Conservation (phyloP, 2,329 filamentous ascomycete genomes). For the Talaromyces sp. region DNA sequence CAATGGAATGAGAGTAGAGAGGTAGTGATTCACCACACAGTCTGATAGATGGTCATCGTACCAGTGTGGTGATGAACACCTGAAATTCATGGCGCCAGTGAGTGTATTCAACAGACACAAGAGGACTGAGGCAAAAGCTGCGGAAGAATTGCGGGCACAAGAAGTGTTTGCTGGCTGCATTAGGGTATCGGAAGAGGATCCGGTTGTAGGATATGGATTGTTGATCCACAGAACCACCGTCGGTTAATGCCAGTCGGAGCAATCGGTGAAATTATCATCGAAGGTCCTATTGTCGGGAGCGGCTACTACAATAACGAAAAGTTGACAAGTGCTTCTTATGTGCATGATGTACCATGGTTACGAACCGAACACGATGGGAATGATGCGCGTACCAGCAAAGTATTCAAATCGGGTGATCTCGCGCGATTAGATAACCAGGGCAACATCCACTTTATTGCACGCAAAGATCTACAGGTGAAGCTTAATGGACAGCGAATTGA, state of each 20-base stretch:
- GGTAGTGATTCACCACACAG: background rate
- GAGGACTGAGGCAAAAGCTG: background rate
- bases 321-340: conserved; percentile 30
- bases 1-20: background rate
- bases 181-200: conserved; percentile 7
- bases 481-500: conserved; percentile 38
- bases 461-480: conserved; percentile 36
- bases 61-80: background rate
- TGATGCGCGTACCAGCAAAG: background rate
- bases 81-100: background rate
- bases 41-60: background rate
- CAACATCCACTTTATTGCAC: conserved; percentile 25
- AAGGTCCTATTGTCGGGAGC: conserved; percentile 37
- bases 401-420: conserved; percentile 17
- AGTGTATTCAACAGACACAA: background rate
- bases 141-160: background rate
- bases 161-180: background rate
- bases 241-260: conserved; percentile 38
- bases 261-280: conserved; percentile 44
- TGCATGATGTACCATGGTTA: conserved; percentile 33
- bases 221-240: conserved; percentile 31
- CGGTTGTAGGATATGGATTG: conserved; percentile 30
- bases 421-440: conserved; percentile 34
- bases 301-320: conserved; percentile 41
- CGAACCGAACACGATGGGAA: conserved; percentile 17